Evolutionary conservation across 2,329 filamentous ascomycete species (phyloP).

Genomic region (Pseudogymnoascus sp.): DNA sequence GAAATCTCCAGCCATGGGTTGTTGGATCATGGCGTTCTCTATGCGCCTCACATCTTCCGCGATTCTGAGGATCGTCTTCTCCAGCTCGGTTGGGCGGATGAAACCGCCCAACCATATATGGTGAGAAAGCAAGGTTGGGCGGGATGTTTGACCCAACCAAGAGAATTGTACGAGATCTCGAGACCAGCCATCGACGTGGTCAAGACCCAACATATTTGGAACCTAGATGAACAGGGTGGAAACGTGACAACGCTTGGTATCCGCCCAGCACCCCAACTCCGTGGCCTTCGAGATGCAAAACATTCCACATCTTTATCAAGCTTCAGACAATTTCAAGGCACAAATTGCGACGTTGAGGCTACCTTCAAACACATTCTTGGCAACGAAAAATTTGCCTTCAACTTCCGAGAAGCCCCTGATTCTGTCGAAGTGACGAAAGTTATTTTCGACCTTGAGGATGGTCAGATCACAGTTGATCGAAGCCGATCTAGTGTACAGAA

Average conservation of each 20-base stretch:
- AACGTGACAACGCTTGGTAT: slow-evolving; percentile 16
- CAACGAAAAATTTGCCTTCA: slow-evolving; percentile 18
- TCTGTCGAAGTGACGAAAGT: slow-evolving; percentile 18
- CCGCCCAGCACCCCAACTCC: slow-evolving; percentile 18
- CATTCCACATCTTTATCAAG: neutral
- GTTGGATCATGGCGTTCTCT: slow-evolving; percentile 19
- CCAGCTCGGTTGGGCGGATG: slow-evolving; percentile 21
- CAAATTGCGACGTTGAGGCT: slow-evolving; percentile 16
- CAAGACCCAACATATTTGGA: neutral
- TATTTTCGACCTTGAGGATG: slow-evolving; percentile 15
- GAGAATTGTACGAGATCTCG: slow-evolving; percentile 20
- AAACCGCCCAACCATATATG: slow-evolving; percentile 10
- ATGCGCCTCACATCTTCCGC: slow-evolving; percentile 20
- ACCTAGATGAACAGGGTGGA: slow-evolving; percentile 12
- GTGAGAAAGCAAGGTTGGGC: slow-evolving; percentile 19
- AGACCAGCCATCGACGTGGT: slow-evolving; percentile 10
- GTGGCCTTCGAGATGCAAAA: neutral
- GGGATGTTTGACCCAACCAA: slow-evolving; percentile 18
- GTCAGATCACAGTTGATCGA: slow-evolving; percentile 16
- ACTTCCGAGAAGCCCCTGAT: slow-evolving; percentile 15
- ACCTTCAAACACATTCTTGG: slow-evolving; percentile 14
- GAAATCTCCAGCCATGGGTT: slow-evolving; percentile 17
- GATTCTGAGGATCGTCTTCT: slow-evolving; percentile 17
- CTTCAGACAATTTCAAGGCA: slow-evolving; percentile 12
- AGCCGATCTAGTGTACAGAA: slow-evolving; percentile 7